Evolutionary conservation across 257 asterid genomes (phyloP), one percentile per base, ranked within the genome.

Genomic region (Schizonepeta tenuifolia): DNA sequence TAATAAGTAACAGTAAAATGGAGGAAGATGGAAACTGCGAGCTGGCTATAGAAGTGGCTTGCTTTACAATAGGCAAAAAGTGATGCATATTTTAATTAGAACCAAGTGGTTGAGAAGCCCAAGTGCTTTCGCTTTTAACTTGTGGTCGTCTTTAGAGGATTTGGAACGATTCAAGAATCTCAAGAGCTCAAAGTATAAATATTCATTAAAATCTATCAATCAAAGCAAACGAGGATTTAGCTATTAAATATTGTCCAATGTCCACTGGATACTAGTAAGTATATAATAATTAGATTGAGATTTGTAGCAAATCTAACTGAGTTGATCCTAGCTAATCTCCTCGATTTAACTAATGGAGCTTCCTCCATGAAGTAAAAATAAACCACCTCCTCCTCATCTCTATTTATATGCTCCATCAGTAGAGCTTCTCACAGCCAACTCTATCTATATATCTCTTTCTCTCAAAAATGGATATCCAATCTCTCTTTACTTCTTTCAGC

Each of bases 401-500:
- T 38, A 38, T 66, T 44, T 65, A 65, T 43, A 79, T 79, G 75
- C 33, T 26, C 76, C 68, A 22, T 60, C 69, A 77, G 2, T 49
- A 14, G 9, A 20, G 7, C 20, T 65, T 65, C 43, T 65, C 70
- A 44, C 69, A 20, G 8, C 15, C 31, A 59, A 59, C 46, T 59
- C 11, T 28, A 40, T 28, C 41, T 68, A 71, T 36, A 0, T 9
- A 1, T 38, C 12, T 8, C 43, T 7, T 12, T 38, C 43, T 8
- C 43, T 31, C 5, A 83, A 61, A 55, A 9, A 85, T 86, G 93
- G 82, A 60, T 62, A 63, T 77, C 12, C 59, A 66, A 28, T 54
- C 51, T 9, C 24, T 40, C 47, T 20, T 72, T 46, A 74, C 79
- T 24, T 73, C 78, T 51, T 65, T 88, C 5, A 80, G 56, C 64